phyloP scores from a whole-genome alignment of 1,139 yeast genomes.

The Lodderomyces pseudojiufengensis region DNA sequence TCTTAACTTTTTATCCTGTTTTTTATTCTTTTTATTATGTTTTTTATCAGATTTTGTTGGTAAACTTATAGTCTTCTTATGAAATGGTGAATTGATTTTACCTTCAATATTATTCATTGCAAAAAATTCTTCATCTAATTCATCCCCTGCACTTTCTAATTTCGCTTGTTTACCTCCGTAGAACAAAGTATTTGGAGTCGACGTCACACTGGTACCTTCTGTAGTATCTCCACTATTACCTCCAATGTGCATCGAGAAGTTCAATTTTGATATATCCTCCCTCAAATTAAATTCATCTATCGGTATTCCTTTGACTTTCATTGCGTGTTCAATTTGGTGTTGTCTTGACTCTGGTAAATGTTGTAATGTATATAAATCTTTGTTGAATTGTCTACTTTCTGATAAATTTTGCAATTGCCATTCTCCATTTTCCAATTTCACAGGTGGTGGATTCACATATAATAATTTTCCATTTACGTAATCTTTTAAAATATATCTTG shows the following conservation, averaged over 20 bases:
- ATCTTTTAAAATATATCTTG: constrained; percentile 89
- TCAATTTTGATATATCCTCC: constrained; percentile 64
- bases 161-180: constrained; percentile 85
- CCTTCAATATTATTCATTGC: constrained; percentile 63
- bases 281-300: constrained; percentile 58
- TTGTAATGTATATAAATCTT: constrained; percentile 62
- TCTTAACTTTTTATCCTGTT: constrained; percentile 48
- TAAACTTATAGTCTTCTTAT: constrained; percentile 35
- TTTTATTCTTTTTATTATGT: constrained; percentile 76
- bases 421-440: constrained; percentile 33
- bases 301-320: constrained; percentile 50
- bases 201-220: constrained; percentile 21
- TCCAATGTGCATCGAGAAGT: constrained; percentile 72
- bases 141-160: constrained; percentile 70
- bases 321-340: constrained; percentile 64
- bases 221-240: constrained; percentile 23
- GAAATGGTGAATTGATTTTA: constrained; percentile 68
- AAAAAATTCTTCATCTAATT: constrained; percentile 82
- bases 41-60: constrained; percentile 49
- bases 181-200: constrained; percentile 38
- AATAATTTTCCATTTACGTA: constrained; percentile 89
- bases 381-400: constrained; percentile 61
- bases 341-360: constrained; percentile 69
- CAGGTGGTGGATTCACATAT: constrained; percentile 86
- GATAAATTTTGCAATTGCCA: constrained; percentile 42